Conservation (phyloP, 2,329 filamentous ascomycete genomes). For the Claviceps sp. region DNA sequence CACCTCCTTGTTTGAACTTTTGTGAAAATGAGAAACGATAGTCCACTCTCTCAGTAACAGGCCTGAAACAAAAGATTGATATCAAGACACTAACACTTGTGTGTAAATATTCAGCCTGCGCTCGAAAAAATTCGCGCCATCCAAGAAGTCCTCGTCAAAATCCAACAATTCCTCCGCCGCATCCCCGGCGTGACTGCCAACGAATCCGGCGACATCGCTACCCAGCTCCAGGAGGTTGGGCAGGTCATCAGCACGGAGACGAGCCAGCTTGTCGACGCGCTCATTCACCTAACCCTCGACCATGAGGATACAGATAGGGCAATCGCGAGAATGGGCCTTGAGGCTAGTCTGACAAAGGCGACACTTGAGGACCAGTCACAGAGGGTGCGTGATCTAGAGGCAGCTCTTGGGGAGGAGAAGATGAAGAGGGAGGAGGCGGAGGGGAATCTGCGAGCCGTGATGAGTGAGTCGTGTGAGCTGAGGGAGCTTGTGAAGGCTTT, state of each 20-base stretch:
- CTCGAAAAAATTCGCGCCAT: conserved; percentile 20
- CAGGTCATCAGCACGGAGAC: conserved; percentile 25
- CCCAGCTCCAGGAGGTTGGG: conserved; percentile 23
- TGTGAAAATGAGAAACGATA: no score
- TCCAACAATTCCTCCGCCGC: conserved; percentile 25
- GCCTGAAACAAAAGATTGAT: not conserved
- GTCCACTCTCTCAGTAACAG: not conserved
- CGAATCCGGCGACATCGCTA: conserved; percentile 21
- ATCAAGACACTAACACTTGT: no score
- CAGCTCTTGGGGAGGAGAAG: conserved; percentile 18
- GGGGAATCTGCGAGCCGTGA: conserved; percentile 14
- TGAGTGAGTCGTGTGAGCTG: conserved; percentile 5
- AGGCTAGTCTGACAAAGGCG: conserved; percentile 23
- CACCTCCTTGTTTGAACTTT: not conserved
- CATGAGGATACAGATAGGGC: conserved; percentile 25
- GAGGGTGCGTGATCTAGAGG: conserved; percentile 18
- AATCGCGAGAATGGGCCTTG: conserved; percentile 24
- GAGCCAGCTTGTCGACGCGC: conserved; percentile 24
- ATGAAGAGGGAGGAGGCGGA: conserved; percentile 18
- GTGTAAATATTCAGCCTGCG: conserved; percentile 15
- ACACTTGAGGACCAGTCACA: conserved; percentile 20
- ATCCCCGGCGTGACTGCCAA: conserved; percentile 24
- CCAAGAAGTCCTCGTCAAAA: conserved; percentile 23
- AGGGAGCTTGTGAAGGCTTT: conserved; percentile 16
- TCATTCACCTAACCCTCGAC: conserved; percentile 24